Percentiles rank a stretch among this genome's conserved stretches.
These are phyloP conservation scores for Isatis lusitanica DNA, from an alignment of 441 rosid species.

Conservation along the genomic window DNA sequence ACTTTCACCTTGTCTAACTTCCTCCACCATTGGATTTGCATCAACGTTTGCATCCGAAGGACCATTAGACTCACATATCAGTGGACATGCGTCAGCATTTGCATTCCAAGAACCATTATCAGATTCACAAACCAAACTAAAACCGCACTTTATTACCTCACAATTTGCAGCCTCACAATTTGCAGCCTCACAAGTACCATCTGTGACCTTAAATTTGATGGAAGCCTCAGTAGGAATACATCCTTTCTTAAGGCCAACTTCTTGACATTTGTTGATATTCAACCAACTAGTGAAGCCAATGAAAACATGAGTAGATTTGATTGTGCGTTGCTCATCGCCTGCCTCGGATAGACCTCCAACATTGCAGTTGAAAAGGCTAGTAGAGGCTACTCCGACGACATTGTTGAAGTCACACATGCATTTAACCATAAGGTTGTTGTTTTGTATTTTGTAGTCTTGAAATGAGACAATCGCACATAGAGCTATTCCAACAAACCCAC, in stretches of 20 bases:
- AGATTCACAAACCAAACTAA: constrained; percentile 7
- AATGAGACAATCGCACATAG: background rate
- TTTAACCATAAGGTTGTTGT: background rate
- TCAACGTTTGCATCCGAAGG: background rate
- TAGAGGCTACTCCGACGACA: background rate
- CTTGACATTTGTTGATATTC: background rate
- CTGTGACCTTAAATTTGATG: constrained; percentile 9
- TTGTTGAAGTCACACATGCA: background rate
- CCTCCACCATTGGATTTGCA: background rate
- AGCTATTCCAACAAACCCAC: background rate
- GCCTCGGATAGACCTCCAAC: background rate
- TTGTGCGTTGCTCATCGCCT: background rate
- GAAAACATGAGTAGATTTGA: background rate
- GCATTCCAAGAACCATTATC: background rate
- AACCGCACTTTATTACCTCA: background rate
- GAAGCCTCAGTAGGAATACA: constrained; percentile 11
- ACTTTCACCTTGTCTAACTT: background rate
- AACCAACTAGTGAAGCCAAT: constrained; percentile 17
- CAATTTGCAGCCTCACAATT: no score
- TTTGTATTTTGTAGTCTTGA: background rate
- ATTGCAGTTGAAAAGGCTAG: background rate
- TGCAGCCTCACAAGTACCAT: background rate
- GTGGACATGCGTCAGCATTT: background rate
- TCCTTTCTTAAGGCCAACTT: background rate
- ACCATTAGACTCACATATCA: background rate